Percentiles rank a stretch among this genome's conserved stretches.
phyloP scores from a whole-genome alignment of 2,329 filamentous ascomycete genomes.

The Hymenotorrendiella dingleyae region DNA sequence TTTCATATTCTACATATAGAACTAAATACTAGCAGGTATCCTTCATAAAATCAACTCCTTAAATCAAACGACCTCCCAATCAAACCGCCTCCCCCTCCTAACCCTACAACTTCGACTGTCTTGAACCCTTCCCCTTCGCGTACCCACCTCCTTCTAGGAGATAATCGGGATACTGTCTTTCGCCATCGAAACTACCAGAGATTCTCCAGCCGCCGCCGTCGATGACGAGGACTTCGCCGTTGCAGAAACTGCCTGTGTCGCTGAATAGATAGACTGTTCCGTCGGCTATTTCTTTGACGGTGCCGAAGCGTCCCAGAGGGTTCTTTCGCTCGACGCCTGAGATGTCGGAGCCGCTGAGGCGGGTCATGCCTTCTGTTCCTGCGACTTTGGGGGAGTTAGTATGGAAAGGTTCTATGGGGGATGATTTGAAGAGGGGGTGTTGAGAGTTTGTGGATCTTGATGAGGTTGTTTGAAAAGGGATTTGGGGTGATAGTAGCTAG shows the following conservation, averaged over 20 bases:
- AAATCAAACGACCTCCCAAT: no score
- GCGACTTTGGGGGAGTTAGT: constrained; percentile 50
- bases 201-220: constrained; percentile 41
- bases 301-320: constrained; percentile 71
- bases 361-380: constrained; percentile 74
- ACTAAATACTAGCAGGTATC: no score
- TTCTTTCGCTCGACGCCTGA: constrained; percentile 29
- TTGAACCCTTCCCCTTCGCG: constrained; percentile 10
- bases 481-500: background rate
- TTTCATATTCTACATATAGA: no score
- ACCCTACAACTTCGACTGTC: constrained; percentile 1
- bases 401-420: no score
- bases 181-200: constrained; percentile 16
- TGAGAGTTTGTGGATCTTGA: no score
- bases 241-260: constrained; percentile 80
- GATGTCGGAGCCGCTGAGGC: constrained; percentile 39
- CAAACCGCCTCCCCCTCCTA: background rate
- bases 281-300: constrained; percentile 83
- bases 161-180: constrained; percentile 25
- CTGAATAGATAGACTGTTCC: constrained; percentile 86
- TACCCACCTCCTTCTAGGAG: constrained; percentile 22
- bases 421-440: background rate
- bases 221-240: constrained; percentile 73
- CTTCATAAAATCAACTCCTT: no score
- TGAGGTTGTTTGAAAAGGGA: background rate